Base-by-base conservation (phyloP, 345 rosid species). In the Kernera saxatilis region DNA sequence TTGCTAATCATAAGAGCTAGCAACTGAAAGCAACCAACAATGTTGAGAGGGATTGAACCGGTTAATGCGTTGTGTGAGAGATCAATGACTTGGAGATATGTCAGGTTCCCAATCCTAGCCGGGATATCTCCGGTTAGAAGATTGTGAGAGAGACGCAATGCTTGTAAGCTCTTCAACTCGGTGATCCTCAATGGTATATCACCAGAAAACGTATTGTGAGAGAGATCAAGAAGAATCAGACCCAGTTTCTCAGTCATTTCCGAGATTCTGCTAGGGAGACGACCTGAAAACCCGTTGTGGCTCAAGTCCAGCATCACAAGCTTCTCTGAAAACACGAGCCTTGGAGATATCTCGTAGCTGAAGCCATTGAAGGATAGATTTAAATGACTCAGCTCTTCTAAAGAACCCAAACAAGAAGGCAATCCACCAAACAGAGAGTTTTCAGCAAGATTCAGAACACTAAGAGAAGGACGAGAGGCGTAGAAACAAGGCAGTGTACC, bases 401-500 rank as follows among this genome's bases (percentile, higher is more conserved):
- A 77, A 5, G 95, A 87, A 51, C 88, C 83, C 39, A 93, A 79
- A 77, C 98, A 93, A 5, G 97, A 87, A 75, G 98, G 97, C 41
- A 93, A 81, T 1, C 98, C 98, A 55, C 98, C 98, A 40, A 83
- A 67, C 29, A 93, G 67, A 63, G 85, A 82, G 76, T 93, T 93
- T 27, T 80, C 75, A 32, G 86, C 92, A 29, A 90, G 81, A 74
- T 83, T 84, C 72, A 93, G 51, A 43, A 84, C 68, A 55, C 21
- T 75, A 5, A 90, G 86, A 45, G 92, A 84, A 12, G 48, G 77
- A 41, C 83, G 80, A 43, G 84, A 81, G 3, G 87, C 84, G 49
- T 88, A 76, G 55, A 88, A 87, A 80, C 98, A 93, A 66, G 96
- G 97, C 80, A 90, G 51, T 60, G 97, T 93, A 65, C 96, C 98